Evolutionary conservation across 2,329 filamentous ascomycete species (phyloP), one percentile per base, ranked within the genome.

Genomic region (Blumeriella jaapii): DNA sequence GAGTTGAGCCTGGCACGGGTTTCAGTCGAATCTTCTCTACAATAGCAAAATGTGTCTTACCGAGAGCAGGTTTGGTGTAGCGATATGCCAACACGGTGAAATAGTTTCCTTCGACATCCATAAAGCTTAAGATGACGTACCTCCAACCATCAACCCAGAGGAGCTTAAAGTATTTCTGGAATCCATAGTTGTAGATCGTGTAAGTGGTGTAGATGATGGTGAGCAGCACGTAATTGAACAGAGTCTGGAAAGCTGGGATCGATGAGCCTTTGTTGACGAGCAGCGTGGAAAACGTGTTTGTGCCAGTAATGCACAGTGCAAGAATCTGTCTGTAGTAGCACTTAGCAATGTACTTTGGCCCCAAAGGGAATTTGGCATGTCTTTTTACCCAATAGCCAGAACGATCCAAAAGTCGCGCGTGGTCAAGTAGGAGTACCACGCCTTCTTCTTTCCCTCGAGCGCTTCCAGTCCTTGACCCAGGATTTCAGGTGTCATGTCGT

Each of bases 71-170:
- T 49, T n/a, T 42, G 35, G 43, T 46, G 18, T 51, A 77, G 40
- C 81, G 72, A 64, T 96, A 98, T 4, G 89, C 91, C 31, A 95
- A 70, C 32, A 98, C 89, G 52, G 87, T 87, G 57, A 96, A 96
- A 67, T 95, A 98, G 63, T 98, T 98, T 42, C 91, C 91, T 61
- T 95, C 74, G 31, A 96, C 89, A 55, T 98, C 91, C 49, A 91
- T 71, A 60, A 96, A 95, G 34, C 82, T 77, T 42, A 98, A 74
- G 59, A 95, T 83, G 51, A 93, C 71, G 63, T 93, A 96, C 61
- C 85, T 85, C 91, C 89, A 96, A 39, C 86, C 84, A 55, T 93
- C 79, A 41, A 67, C 70, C 34, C 63, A 56, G 10, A 86, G 54
- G 36, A 93, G 57, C 31, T 64, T 62, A 29, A 62, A 55, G 70